Evolutionary conservation across 768 basidiomycete genomes (phyloP).

Genomic region (Mycena chlorophos): DNA sequence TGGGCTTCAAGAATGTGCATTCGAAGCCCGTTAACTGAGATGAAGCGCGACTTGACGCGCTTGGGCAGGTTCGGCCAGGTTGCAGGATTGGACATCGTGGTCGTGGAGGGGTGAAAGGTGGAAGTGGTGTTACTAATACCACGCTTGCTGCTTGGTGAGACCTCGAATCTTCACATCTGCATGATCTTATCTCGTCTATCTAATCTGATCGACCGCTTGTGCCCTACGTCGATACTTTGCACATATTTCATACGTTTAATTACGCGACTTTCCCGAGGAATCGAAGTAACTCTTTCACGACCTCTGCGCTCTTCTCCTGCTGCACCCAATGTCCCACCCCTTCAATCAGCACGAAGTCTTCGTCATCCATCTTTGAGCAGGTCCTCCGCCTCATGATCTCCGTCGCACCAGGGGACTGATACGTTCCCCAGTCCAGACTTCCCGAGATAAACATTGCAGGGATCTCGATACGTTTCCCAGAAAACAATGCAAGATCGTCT

Average conservation of each 20-base stretch:
- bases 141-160: too few species aligned
- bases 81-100: background rate
- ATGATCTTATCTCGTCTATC: too few species aligned
- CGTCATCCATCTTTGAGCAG: slow-evolving; percentile 44
- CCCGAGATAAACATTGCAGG: slow-evolving; percentile 60
- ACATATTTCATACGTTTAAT: too few species aligned
- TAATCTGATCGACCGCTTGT: too few species aligned
- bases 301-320: slow-evolving; percentile 50
- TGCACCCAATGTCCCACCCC: slow-evolving; percentile 68
- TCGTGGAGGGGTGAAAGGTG: too few species aligned
- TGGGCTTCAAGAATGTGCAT: background rate
- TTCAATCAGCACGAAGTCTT: slow-evolving; percentile 52
- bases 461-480: slow-evolving; percentile 44
- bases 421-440: too few species aligned
- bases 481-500: slow-evolving; percentile 45
- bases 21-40: background rate
- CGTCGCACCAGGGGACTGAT: too few species aligned
- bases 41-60: background rate
- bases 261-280: slow-evolving; percentile 45
- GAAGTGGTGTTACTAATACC: too few species aligned
- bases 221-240: too few species aligned
- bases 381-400: slow-evolving; percentile 44
- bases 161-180: too few species aligned
- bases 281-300: slow-evolving; percentile 39
- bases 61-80: background rate